These are phyloP conservation scores for Emericellopsis atlantica DNA, from an alignment of 2,329 filamentous ascomycete genomes.

Conservation along the genomic window DNA sequence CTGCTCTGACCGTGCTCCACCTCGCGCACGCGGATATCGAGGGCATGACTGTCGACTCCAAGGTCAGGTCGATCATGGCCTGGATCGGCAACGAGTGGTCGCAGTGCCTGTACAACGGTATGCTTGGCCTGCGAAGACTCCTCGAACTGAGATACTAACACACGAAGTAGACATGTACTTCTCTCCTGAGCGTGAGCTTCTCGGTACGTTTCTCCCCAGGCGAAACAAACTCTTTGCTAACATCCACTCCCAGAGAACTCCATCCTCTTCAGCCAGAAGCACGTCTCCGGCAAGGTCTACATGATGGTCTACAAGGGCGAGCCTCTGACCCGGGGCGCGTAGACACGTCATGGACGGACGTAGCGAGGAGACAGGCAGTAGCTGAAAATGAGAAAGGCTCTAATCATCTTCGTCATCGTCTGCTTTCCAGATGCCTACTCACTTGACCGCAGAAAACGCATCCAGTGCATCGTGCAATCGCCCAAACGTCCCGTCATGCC, in stretches of 20 bases:
- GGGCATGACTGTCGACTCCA: constrained; percentile 42
- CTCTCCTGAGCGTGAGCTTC: constrained; percentile 36
- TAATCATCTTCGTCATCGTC: no score
- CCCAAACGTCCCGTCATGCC: constrained; percentile 39
- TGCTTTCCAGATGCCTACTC: no score
- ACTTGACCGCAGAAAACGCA: constrained; percentile 18
- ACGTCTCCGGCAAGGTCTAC: constrained; percentile 19
- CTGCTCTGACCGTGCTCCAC: constrained; percentile 6
- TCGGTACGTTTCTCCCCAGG: constrained; percentile 9
- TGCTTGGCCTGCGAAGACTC: constrained; percentile 9
- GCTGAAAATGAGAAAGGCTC: no score
- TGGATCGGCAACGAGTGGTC: constrained; percentile 29
- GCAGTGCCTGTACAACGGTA: constrained; percentile 17
- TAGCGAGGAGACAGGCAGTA: no score
- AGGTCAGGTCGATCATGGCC: constrained; percentile 30
- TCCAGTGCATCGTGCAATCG: constrained; percentile 32
- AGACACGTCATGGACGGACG: no score
- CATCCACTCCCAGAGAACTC: constrained; percentile 33
- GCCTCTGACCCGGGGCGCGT: no score
- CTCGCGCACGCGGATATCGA: constrained; percentile 28
- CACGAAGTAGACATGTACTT: constrained; percentile 19
- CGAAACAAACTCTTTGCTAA: no score
- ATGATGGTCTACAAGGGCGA: not conserved
- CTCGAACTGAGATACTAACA: no score
- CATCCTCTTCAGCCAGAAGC: constrained; percentile 45